phyloP scores from a whole-genome alignment of 768 basidiomycete species.

The Suillus occidentalis region DNA sequence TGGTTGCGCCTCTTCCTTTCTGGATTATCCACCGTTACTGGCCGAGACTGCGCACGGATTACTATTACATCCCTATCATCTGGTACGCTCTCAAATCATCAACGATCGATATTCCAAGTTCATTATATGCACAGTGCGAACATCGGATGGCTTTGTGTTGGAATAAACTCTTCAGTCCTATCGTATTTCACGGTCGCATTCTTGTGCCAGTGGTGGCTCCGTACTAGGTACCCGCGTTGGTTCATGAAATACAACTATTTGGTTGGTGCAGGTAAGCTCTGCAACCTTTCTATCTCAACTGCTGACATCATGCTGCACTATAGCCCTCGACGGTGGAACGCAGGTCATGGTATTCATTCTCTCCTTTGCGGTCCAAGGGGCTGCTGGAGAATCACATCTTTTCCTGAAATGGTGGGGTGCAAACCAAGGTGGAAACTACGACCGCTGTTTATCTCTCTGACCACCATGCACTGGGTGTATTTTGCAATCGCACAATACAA shows the following conservation, averaged over 20 bases:
- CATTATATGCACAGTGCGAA: constrained; percentile 11
- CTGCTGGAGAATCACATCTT: constrained; percentile 43
- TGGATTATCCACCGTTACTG: constrained; percentile 39
- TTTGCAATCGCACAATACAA: background rate
- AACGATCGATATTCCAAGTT: background rate
- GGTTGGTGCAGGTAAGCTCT: constrained; percentile 42
- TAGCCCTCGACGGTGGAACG: constrained; percentile 38
- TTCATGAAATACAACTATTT: constrained; percentile 40
- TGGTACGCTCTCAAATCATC: constrained; percentile 16
- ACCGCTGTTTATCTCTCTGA: constrained; percentile 6
- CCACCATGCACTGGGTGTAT: background rate
- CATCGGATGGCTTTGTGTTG: constrained; percentile 21
- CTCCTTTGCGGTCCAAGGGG: constrained; percentile 52
- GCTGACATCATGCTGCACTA: background rate
- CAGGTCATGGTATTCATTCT: constrained; percentile 58
- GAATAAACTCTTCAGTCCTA: constrained; percentile 28
- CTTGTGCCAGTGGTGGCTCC: constrained; percentile 38
- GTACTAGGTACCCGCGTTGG: constrained; percentile 36
- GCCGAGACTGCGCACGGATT: constrained; percentile 30
- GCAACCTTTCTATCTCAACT: background rate
- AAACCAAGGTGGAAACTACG: constrained; percentile 42
- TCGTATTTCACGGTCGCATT: constrained; percentile 28
- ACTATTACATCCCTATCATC: constrained; percentile 31
- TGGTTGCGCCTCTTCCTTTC: constrained; percentile 40
- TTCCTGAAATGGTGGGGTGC: constrained; percentile 59